Evolutionary conservation across 306 rosid genomes (phyloP).

Genomic region (Benincasa hispida): DNA sequence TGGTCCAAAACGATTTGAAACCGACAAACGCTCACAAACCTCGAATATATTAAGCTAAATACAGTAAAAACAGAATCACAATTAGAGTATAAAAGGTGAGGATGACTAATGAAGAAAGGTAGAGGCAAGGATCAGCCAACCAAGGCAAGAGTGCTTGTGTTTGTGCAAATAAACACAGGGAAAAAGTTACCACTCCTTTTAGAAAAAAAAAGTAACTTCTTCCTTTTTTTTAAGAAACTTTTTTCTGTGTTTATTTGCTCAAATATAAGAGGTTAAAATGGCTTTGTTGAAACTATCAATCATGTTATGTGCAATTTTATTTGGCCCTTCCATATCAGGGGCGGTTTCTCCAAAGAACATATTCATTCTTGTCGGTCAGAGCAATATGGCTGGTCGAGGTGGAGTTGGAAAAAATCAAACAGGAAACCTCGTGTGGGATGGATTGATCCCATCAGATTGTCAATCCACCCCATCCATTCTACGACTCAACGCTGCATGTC

Average conservation of each 20-base stretch:
- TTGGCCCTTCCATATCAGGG: not conserved
- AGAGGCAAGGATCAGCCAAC: not conserved
- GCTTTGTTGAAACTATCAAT: no score
- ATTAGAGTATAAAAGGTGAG: not conserved
- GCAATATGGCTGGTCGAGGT: constrained; percentile 9
- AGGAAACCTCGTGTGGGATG: not conserved
- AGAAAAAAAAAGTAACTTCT: not conserved
- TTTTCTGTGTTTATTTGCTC: not conserved
- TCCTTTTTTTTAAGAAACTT: not conserved
- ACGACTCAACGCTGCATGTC: not conserved
- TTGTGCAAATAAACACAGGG: not conserved
- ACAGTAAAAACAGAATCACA: not conserved
- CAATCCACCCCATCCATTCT: not conserved
- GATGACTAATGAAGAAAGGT: not conserved
- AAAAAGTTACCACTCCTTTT: not conserved
- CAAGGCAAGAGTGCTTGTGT: not conserved
- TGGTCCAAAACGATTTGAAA: no score
- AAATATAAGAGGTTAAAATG: not conserved
- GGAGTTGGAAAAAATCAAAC: not conserved
- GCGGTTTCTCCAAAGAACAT: not conserved
- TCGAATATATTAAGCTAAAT: not conserved
- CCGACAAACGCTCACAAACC: not conserved
- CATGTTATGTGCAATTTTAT: not conserved
- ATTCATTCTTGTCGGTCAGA: not conserved
- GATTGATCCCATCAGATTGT: not conserved